Base-by-base conservation (phyloP, 805 yeast genomes). In the Ogataea sp. region DNA sequence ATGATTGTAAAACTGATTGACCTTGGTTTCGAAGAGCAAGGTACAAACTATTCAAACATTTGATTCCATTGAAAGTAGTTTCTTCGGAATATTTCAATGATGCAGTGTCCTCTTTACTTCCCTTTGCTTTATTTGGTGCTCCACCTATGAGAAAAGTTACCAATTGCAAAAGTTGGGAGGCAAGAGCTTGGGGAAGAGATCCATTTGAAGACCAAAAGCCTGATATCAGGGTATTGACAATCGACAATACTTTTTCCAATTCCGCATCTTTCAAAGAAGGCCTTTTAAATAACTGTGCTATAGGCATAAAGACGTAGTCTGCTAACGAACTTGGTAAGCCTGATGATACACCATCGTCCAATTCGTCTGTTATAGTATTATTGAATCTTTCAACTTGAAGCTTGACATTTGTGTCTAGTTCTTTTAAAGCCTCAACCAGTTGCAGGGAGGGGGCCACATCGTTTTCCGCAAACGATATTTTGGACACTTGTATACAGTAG, bases 251-350 rank as follows among this genome's bases (percentile, higher is more conserved):
- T 21, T 61, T 56, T 41, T 74, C 78, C 2, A 68, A 58, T 35
- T 67, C 74, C 1, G 66, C 46, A 34, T 71, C 74, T 3, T 70
- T 65, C 1, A 78, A 50, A n/a, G 37, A 35, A 2, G 67, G 67
- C 32, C 70, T 70, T 40, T 71, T 70, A 31, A 81, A 55, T 8
- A 81, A 51, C 39, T 70, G 69, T 1, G 77, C 68, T 3, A 81
- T 48, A 0, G 88, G 87, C 11, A 76, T 68, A 54, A 78, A 78
- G 1, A 80, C 65, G 42, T 79, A 78, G 43, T 80, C 83, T 0
- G 82, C 82, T 16, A 79, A 50, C 20, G 61, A 62, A 1, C 62
- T 45, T 0, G 75, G 70, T 33, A 15, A 16, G 28, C 15, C 32
- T 2, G 17, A 10, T 4, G 16, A 14, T 21, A 32, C 38, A 32